A percentile compares a stretch with the other conserved stretches of the same genome.
phyloP scores from a whole-genome alignment of 176 grass and related monocot genomes.

The Juncus inflexus region DNA sequence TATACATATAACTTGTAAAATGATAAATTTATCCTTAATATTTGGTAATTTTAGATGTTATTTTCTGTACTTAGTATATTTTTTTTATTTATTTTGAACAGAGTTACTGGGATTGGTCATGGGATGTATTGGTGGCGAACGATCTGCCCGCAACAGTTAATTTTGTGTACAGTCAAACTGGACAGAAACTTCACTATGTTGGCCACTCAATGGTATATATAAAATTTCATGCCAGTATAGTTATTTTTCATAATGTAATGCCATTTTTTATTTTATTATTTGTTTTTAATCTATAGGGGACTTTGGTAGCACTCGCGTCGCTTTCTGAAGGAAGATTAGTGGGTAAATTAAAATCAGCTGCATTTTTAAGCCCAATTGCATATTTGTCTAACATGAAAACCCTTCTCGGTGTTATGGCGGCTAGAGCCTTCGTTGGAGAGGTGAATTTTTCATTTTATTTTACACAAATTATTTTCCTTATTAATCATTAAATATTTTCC shows the following conservation, averaged over 20 bases:
- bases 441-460: slow-evolving; percentile 21
- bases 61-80: not conserved
- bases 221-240: no score
- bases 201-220: slow-evolving; percentile 73
- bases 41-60: not conserved
- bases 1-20: not conserved
- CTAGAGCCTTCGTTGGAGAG: slow-evolving; percentile 63
- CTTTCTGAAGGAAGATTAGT: slow-evolving; percentile 67
- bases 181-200: slow-evolving; percentile 77
- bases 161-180: slow-evolving; percentile 40
- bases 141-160: slow-evolving; percentile 65
- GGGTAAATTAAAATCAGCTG: slow-evolving; percentile 64
- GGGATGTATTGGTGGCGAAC: slow-evolving; percentile 71
- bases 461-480: not conserved
- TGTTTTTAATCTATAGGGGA: slow-evolving; percentile 46
- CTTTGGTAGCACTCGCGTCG: slow-evolving; percentile 60
- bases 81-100: slow-evolving; percentile 15
- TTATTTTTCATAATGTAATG: not conserved
- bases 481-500: no score
- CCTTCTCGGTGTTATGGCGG: slow-evolving; percentile 44
- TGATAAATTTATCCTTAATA: not conserved
- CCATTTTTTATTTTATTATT: not conserved
- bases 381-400: slow-evolving; percentile 75
- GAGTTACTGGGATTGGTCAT: slow-evolving; percentile 93
- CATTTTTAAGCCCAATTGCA: slow-evolving; percentile 67